Percentiles rank a stretch among this genome's conserved stretches.
Evolutionary conservation across 345 rosid species (phyloP).

Genomic region (Ceriops decandra): DNA sequence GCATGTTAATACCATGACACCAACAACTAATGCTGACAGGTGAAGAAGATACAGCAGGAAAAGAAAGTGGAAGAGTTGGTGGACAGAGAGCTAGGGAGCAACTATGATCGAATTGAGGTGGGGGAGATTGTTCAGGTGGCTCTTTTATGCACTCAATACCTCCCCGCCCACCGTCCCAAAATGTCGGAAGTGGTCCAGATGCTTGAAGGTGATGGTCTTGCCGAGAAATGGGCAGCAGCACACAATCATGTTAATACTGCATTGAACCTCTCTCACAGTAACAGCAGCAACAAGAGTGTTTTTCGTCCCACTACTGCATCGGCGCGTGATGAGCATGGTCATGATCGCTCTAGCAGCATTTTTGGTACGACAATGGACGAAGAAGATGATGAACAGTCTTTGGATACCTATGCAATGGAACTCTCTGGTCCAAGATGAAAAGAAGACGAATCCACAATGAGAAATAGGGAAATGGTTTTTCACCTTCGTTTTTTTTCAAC

Average conservation of each 20-base stretch:
- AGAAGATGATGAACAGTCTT: constrained; percentile 68
- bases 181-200: constrained; percentile 9
- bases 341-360: constrained; percentile 46
- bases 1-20: too few relatives aligned
- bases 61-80: constrained; percentile 1
- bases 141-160: constrained; percentile 14
- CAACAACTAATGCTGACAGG: constrained; percentile 2
- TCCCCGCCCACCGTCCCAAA: constrained; percentile 10
- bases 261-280: constrained; percentile 37
- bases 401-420: constrained; percentile 86
- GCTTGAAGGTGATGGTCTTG: constrained; percentile 13
- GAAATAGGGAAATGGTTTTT: not conserved
- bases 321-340: constrained; percentile 27
- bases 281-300: constrained; percentile 30
- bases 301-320: constrained; percentile 21
- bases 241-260: constrained; percentile 46
- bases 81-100: constrained; percentile 6
- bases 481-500: too few relatives aligned
- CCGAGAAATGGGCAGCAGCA: constrained; percentile 38
- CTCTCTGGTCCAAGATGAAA: constrained; percentile 82
- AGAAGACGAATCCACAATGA: constrained; percentile 5
- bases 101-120: constrained; percentile 1
- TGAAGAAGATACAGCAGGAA: not conserved
- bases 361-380: constrained; percentile 54
- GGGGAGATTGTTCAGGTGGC: constrained; percentile 12